phyloP scores from a whole-genome alignment of 148 eudicot species.

The Rhododendron vialii region DNA sequence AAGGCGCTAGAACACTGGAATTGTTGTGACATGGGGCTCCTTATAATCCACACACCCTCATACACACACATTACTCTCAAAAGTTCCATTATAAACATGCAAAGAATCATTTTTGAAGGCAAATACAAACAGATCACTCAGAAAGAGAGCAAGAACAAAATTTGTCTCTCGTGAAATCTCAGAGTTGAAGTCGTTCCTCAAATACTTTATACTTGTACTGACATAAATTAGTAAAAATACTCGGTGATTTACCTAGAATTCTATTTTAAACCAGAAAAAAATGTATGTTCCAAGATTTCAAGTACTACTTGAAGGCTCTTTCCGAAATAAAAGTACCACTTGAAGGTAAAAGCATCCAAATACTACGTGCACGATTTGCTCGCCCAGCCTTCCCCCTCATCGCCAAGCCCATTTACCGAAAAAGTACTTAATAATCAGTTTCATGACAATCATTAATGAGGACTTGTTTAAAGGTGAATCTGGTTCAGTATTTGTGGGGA shows the following conservation, averaged over 20 bases:
- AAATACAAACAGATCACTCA: background rate
- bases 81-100: too few species aligned
- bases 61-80: too few species aligned
- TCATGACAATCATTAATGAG: slow-evolving; percentile 18
- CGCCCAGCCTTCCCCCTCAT: slow-evolving; percentile 1
- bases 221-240: background rate
- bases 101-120: too few species aligned
- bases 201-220: background rate
- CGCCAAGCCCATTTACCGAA: background rate
- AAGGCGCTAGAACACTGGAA: too few species aligned
- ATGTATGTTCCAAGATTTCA: background rate
- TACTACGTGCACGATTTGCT: slow-evolving; percentile 18
- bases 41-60: too few species aligned
- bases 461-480: slow-evolving; percentile 19
- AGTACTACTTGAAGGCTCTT: background rate
- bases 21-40: too few species aligned
- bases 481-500: slow-evolving; percentile 29
- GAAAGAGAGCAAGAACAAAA: background rate
- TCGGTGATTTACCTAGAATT: background rate
- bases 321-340: background rate
- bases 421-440: slow-evolving; percentile 1
- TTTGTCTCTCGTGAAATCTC: background rate
- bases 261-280: background rate
- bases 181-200: background rate
- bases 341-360: background rate